These are phyloP conservation scores for Neofusicoccum cordaticola DNA, from an alignment of 2,329 filamentous ascomycete species.

Conservation along the genomic window DNA sequence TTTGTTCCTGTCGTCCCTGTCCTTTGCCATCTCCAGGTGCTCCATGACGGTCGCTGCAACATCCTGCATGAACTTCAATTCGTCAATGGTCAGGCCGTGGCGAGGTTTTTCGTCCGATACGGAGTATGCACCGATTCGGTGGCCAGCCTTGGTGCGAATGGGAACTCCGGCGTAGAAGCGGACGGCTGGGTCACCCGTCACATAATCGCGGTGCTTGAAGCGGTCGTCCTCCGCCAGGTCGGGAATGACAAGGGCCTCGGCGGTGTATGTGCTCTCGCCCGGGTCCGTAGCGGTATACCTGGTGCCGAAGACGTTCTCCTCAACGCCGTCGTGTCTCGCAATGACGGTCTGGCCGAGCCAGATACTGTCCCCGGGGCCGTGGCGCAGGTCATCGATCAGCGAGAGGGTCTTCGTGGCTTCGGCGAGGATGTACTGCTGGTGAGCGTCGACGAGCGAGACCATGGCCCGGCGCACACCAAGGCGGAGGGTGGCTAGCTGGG, in stretches of 20 bases:
- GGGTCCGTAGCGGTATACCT: conserved; percentile 11
- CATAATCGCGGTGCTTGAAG: conserved; percentile 35
- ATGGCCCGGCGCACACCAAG: conserved; percentile 32
- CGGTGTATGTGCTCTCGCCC: conserved; percentile 4
- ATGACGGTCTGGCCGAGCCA: conserved; percentile 33
- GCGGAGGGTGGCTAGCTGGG: conserved; percentile 35
- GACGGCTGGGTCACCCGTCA: conserved; percentile 21
- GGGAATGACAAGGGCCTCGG: conserved; percentile 25
- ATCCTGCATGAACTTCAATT: conserved; percentile 56
- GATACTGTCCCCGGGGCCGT: conserved; percentile 18
- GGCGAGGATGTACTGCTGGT: conserved; percentile 36
- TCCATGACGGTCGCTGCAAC: conserved; percentile 45
- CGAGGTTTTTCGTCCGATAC: conserved; percentile 59
- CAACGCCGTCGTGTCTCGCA: conserved; percentile 26
- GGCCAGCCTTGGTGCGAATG: conserved; percentile 56
- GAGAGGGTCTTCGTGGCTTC: conserved; percentile 35
- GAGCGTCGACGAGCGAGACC: conserved; percentile 36
- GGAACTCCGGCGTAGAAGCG: conserved; percentile 60
- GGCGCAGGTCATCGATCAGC: conserved; percentile 21
- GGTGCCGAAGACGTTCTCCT: conserved; percentile 7
- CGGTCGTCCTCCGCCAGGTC: conserved; percentile 36
- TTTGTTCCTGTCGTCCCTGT: conserved; percentile 21
- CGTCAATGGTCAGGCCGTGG: conserved; percentile 47
- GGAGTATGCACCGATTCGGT: conserved; percentile 60
- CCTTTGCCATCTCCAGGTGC: conserved; percentile 23